A percentile compares a stretch with the other conserved stretches of the same genome.
phyloP scores from a whole-genome alignment of 495 filamentous ascomycete genomes.

The Pyronema omphalodes region DNA sequence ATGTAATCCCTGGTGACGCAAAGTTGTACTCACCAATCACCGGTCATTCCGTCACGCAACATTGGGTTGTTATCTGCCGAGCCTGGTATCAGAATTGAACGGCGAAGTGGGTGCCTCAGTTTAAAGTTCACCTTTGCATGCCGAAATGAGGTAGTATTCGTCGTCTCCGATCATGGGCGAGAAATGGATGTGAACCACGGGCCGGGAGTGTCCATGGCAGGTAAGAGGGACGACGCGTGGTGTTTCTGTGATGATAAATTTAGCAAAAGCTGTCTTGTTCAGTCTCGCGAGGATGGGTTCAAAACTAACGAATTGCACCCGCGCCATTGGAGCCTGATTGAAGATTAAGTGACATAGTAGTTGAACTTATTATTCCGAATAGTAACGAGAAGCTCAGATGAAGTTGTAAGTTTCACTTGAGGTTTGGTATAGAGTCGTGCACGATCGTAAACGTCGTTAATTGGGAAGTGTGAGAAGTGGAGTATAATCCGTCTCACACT shows the following conservation, averaged over 20 bases:
- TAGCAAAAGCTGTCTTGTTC: not conserved
- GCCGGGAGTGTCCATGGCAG: conserved; percentile 91
- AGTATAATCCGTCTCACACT: not conserved
- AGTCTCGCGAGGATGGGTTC: not conserved
- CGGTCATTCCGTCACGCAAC: conserved; percentile 90
- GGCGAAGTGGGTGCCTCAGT: not conserved
- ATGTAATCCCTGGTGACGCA: not conserved
- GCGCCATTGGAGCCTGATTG: conserved; percentile 9
- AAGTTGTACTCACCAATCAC: conserved; percentile 51
- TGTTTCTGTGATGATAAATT: conserved; percentile 21
- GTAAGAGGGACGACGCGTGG: conserved; percentile 66
- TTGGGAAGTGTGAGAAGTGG: not conserved
- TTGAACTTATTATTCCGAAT: not conserved
- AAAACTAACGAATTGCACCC: conserved; percentile 19
- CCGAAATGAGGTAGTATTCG: conserved; percentile 87
- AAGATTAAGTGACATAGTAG: not conserved
- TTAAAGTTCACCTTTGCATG: conserved; percentile 64
- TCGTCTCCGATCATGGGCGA: conserved; percentile 72
- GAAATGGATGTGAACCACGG: conserved; percentile 87
- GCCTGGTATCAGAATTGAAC: conserved; percentile 2
- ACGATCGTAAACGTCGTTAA: conserved; percentile 4
- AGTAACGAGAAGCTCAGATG: not conserved
- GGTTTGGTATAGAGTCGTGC: not conserved
- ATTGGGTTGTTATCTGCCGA: conserved; percentile 81
- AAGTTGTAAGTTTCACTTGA: not conserved